These are phyloP conservation scores for Plasmodium ovale DNA, from an alignment of 169 alveolate species.

Conservation along the genomic window DNA sequence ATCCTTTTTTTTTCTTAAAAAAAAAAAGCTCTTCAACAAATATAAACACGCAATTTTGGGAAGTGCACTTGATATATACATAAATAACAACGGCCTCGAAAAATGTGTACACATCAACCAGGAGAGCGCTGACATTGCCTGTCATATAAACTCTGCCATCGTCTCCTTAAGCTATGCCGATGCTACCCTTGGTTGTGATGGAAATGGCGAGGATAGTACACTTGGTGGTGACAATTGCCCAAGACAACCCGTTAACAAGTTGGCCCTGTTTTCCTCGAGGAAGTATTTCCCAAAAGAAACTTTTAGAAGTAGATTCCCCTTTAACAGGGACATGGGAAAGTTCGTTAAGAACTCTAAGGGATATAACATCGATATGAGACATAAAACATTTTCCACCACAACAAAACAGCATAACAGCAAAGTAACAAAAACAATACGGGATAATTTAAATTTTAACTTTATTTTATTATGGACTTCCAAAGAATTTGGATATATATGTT, in stretches of 20 bases:
- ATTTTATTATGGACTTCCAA: constrained; percentile 41
- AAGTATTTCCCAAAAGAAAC: neutral
- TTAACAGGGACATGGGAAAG: neutral
- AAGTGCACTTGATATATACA: constrained; percentile 34
- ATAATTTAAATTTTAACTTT: constrained; percentile 21
- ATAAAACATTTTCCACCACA: neutral
- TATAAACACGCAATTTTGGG: constrained; percentile 27
- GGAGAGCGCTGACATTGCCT: neutral
- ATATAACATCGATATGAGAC: neutral
- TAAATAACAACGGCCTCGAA: constrained; percentile 21
- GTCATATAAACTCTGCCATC: constrained; percentile 55
- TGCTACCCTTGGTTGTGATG: neutral
- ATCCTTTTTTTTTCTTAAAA: constrained; percentile 36
- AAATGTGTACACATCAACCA: constrained; percentile 16
- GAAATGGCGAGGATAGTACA: neutral
- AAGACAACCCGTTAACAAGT: neutral
- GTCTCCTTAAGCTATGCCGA: constrained; percentile 8
- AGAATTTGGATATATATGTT: constrained; percentile 38
- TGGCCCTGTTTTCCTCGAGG: neutral
- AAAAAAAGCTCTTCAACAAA: constrained; percentile 21
- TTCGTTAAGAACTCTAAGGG: neutral
- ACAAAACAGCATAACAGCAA: constrained; percentile 9
- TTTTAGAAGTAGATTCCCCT: neutral
- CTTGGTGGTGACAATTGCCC: neutral
- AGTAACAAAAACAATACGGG: constrained; percentile 2